Percentiles rank a stretch among this genome's conserved stretches.
Conservation (phyloP, 805 yeast species). For the Candida succiphila region DNA sequence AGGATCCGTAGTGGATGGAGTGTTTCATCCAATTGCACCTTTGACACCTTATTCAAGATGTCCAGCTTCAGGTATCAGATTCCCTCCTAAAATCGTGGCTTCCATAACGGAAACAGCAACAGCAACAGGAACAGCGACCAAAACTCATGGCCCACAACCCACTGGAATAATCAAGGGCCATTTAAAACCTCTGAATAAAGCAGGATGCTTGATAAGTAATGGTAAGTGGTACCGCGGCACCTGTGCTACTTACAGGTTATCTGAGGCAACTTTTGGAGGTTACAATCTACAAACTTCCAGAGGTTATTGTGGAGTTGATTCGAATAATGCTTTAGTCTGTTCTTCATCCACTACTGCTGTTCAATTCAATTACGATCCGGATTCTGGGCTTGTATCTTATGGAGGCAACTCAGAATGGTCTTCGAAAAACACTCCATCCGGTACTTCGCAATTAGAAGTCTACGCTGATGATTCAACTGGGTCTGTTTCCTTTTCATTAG, state of each 20-base stretch:
- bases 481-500: too few species aligned
- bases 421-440: slow-evolving; percentile 32
- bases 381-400: slow-evolving; percentile 37
- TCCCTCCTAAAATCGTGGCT: slow-evolving; percentile 56
- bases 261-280: slow-evolving; percentile 63
- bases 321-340: slow-evolving; percentile 19
- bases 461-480: too few species aligned
- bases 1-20: slow-evolving; percentile 64
- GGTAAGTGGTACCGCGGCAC: slow-evolving; percentile 87
- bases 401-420: slow-evolving; percentile 61
- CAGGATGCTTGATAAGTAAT: slow-evolving; percentile 74
- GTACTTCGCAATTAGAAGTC: slow-evolving; percentile 38
- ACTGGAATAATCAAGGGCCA: slow-evolving; percentile 38
- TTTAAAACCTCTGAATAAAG: slow-evolving; percentile 37
- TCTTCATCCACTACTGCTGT: slow-evolving; percentile 26
- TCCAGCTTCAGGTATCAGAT: slow-evolving; percentile 59
- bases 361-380: slow-evolving; percentile 49
- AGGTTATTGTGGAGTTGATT: slow-evolving; percentile 58
- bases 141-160: too few species aligned
- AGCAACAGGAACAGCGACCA: too few species aligned
- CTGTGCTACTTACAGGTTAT: slow-evolving; percentile 66
- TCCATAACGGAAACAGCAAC: too few species aligned
- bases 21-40: slow-evolving; percentile 57
- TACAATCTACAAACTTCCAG: slow-evolving; percentile 54
- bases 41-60: slow-evolving; percentile 50